phyloP scores from a whole-genome alignment of 768 basidiomycete genomes.

The Leccinellum albellum region DNA sequence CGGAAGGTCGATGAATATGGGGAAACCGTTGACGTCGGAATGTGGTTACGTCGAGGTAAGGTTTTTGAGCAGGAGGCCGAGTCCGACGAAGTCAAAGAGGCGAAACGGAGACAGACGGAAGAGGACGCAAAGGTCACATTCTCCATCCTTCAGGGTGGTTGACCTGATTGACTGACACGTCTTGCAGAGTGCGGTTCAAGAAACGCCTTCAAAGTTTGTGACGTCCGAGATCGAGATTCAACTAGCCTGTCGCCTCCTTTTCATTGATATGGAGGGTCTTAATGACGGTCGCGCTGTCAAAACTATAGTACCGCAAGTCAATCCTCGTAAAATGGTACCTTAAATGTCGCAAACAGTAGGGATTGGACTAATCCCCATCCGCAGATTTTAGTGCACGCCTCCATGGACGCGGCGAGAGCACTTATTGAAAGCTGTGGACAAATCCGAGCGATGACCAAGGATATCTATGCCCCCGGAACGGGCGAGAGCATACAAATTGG shows the following conservation, averaged over 20 bases:
- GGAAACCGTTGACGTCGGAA: constrained; percentile 90
- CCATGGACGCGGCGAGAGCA: constrained; percentile 58
- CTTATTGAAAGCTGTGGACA: constrained; percentile 79
- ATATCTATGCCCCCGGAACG: constrained; percentile 75
- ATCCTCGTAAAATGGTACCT: constrained; percentile 89
- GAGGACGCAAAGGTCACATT: constrained; percentile 68
- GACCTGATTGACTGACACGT: constrained; percentile 6
- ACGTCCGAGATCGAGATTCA: constrained; percentile 73
- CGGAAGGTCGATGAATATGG: constrained; percentile 93
- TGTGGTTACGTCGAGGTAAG: constrained; percentile 92
- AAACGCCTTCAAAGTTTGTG: constrained; percentile 90
- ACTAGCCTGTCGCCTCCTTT: constrained; percentile 81
- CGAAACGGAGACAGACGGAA: constrained; percentile 59
- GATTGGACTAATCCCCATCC: not conserved
- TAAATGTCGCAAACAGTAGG: not conserved
- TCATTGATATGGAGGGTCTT: constrained; percentile 93
- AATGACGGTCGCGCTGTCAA: constrained; percentile 97
- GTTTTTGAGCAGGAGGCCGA: constrained; percentile 88
- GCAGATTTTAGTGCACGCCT: constrained; percentile 88
- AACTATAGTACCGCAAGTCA: constrained; percentile 93
- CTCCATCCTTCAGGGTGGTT: not conserved
- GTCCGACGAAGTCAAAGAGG: constrained; percentile 73
- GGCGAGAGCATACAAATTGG: constrained; percentile 88
- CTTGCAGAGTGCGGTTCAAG: constrained; percentile 65
- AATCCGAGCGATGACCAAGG: constrained; percentile 87